A percentile compares a stretch with the other conserved stretches of the same genome.
Conservation (phyloP, 768 basidiomycete genomes). For the Lactarius pseudohatsudake region DNA sequence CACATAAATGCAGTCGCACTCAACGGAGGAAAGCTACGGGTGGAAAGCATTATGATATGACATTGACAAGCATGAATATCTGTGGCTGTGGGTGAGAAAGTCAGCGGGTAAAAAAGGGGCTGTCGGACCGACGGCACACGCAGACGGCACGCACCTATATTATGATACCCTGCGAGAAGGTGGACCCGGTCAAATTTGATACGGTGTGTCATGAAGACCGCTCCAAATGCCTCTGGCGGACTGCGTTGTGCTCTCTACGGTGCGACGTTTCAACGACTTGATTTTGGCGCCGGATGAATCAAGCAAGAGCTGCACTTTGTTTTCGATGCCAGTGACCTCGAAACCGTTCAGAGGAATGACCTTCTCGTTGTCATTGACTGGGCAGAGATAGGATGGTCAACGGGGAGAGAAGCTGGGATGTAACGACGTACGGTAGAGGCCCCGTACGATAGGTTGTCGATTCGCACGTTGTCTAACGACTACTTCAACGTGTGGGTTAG, state of each 20-base stretch:
- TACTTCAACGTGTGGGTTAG: constrained; percentile 82
- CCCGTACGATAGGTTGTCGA: constrained; percentile 77
- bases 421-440: constrained; percentile 67
- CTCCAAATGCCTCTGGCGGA: constrained; percentile 88
- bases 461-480: constrained; percentile 75
- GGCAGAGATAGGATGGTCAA: constrained; percentile 21
- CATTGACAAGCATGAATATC: constrained; percentile 1
- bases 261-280: constrained; percentile 66
- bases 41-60: constrained; percentile 1
- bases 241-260: constrained; percentile 77
- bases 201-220: constrained; percentile 76
- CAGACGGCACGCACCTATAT: constrained; percentile 12
- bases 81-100: constrained; percentile 8
- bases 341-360: constrained; percentile 78
- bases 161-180: constrained; percentile 8
- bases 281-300: constrained; percentile 89
- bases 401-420: not conserved
- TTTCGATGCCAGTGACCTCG: constrained; percentile 68
- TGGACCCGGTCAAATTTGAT: constrained; percentile 42
- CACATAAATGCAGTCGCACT: not conserved
- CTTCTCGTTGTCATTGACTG: constrained; percentile 88
- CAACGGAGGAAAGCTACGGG: not conserved
- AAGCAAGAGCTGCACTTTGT: constrained; percentile 80
- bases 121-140: too few relatives aligned
- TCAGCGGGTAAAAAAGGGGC: not conserved